Base-by-base conservation (phyloP, 129 eudicot species). In the Tagetes patula region DNA sequence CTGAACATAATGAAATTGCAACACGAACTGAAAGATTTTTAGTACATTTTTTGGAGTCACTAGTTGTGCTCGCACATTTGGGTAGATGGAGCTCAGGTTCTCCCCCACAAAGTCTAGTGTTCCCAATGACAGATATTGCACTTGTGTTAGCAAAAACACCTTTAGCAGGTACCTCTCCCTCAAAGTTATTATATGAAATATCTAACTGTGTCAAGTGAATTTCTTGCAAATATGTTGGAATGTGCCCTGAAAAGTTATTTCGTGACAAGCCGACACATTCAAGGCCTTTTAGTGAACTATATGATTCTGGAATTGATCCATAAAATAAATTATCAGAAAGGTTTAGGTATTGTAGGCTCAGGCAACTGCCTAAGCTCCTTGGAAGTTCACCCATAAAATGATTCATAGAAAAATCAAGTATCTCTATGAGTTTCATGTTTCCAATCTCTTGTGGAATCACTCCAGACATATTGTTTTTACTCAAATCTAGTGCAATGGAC, bases 81-180 rank as follows among this genome's bases (percentile, higher is more conserved):
- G 75, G 70, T 10, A 67, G 48, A 32, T 73, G 38, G 36, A 80
- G 69, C 42, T 73, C 75, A 0, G 50, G 49, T 10, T 47, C 10
- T 10, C 79, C 83, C 65, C 83, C 79, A 13, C 83, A 79, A 3
- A 79, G 65, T 41, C 42, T 67, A 39, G 31, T n/a, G 33, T 73
- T 72, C 42, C 79, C 79, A 27, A 4, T 13, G 30, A 79, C n/a
- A 1, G 75, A 55, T 55, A 79, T 20, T 67, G 79, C 59, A 56
- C 75, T 67, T 30, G 65, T 3, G 52, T 73, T 73, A 8, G 39
- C 33, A 8, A 79, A 79, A 13, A 64, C 45, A 9, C 82, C 69
- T 40, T 52, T 20, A 34, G 38, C 59, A 31, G 59, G 74, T 12
- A 79, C 75, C 13, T 53, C 75, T 7, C 83, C 83, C 34, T 73